Base-by-base conservation (phyloP, 2,329 filamentous ascomycete species). In the Stagonosporopsis cucurbitacearum region DNA sequence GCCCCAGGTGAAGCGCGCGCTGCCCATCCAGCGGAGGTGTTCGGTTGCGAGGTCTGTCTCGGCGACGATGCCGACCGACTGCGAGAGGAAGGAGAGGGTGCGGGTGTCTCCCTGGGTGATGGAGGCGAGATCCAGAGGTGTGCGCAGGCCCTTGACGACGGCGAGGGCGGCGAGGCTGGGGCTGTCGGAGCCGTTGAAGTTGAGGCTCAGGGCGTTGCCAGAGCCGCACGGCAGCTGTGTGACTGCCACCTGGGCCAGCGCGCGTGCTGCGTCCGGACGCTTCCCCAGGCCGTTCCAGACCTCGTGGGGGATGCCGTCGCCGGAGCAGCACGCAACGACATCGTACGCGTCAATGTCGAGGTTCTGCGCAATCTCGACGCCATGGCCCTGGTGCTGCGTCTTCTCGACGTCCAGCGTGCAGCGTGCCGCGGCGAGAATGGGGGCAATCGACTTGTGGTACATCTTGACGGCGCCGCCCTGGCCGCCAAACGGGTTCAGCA, bases 181-280 rank as follows among this genome's bases (percentile, higher is more conserved):
- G 60, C 85, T 87, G 60, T 88, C 84, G 0, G 92, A 93, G 5
- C 94, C 95, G 63, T 91, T 92, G 42, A 96, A 78, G 74, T 97
- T 98, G 79, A 89, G 88, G 60, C 91, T 90, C 87, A 98, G 90
- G 20, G 91, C 95, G 74, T 99, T 99, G 6, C 95, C 95, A 45
- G 91, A 95, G 13, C 95, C 95, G 70, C 93, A 96, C 1, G 95
- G 95, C 32, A 99, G 82, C 70, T 96, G 91, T 20, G 88, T 88
- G 2, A 99, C 87, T 0, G 95, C 91, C 13, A 98, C 78, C 67
- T 88, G 90, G 20, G 82, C 79, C 57, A 99, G 78, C 0, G 94
- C 95, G 51, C 83, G 83, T 28, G 82, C 80, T 19, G 92, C 92
- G 75, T 97, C 90, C 4, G 82, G 71, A 35, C 92, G 87, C 75